Evolutionary conservation across 495 filamentous ascomycete species (phyloP), one percentile per base, ranked within the genome.

Genomic region (Talaromyces stipitatus): DNA sequence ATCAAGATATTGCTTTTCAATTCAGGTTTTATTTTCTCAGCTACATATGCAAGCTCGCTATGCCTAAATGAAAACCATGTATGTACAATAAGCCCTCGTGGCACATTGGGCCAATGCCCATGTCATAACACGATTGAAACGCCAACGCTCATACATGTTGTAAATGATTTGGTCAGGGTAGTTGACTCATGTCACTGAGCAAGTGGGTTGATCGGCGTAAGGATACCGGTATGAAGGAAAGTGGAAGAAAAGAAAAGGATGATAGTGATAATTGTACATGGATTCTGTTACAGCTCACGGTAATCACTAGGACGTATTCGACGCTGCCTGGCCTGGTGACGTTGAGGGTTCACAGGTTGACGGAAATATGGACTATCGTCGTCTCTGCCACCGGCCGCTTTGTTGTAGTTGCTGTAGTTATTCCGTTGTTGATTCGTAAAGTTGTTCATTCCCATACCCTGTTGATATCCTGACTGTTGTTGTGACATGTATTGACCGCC

Each of bases 361-460:
- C 94, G 85, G 70, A 97, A 94, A 70, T 98, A 98, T 18, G 94
- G 88, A 50, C 89, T 88, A 58, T 95, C 92, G 60, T 95, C 90
- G 56, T 90, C 89, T 53, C 84, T 81, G n/a, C 78, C 74, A 58
- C 77, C 75, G 4, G 83, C 82, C 18, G 79, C 24, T 9, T 52
- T 80, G 32, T 75, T 76, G 45, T 26, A 48, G 22, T 48, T 48
- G 30, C 12, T 33, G 60, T 86, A 88, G 24, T 79, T 70, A 8
- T 81, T 85, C 53, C 85, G 80, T 72, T 94, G 87, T 69, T 94
- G 84, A 63, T 88, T 87, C 22, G 83, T 78, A 62, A 89, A 89
- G 50, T 71, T 69, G 27, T 73, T 72, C 61, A 71, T 69, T 9
- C 63, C 70, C 9, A 60, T 47, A 30, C 67, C 70, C 58, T 69